phyloP scores from a whole-genome alignment of 768 basidiomycete genomes.

The Tricholoma sp. region DNA sequence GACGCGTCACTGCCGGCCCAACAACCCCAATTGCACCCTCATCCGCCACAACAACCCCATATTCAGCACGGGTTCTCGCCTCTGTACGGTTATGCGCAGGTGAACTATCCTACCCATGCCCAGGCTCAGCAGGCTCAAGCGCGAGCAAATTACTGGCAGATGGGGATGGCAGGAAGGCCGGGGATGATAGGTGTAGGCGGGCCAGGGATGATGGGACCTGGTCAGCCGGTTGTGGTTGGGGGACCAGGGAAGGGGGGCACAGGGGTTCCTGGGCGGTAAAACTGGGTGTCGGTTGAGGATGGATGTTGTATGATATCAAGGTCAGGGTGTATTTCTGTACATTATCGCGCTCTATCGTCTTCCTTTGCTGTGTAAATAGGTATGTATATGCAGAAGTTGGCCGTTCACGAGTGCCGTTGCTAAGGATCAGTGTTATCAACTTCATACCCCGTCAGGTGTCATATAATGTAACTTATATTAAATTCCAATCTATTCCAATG shows the following conservation, averaged over 20 bases:
- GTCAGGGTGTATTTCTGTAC: background rate
- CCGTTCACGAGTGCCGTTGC: background rate
- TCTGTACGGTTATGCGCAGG: slow-evolving; percentile 10
- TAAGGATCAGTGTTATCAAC: background rate
- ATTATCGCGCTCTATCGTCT: background rate
- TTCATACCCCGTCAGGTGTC: background rate
- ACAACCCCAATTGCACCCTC: slow-evolving; percentile 7
- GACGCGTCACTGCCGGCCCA: slow-evolving; percentile 12
- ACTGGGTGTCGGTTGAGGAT: background rate
- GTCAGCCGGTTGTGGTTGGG: background rate
- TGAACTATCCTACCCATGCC: slow-evolving; percentile 6
- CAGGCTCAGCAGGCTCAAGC: slow-evolving; percentile 1
- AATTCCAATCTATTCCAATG: too few species aligned
- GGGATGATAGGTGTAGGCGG: background rate
- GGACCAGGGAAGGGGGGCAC: background rate
- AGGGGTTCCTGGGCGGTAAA: background rate
- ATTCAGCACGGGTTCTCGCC: slow-evolving; percentile 9
- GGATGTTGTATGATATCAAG: background rate
- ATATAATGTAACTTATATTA: too few species aligned
- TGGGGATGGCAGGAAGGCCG: background rate
- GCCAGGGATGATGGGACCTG: background rate
- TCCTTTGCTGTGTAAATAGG: background rate
- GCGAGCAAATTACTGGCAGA: slow-evolving; percentile 3
- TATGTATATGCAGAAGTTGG: background rate
- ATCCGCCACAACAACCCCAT: slow-evolving; percentile 10